A percentile compares a stretch with the other conserved stretches of the same genome.
Evolutionary conservation across 352 stramenopile genomes (phyloP).

Genomic region (Globisporangium lucens): DNA sequence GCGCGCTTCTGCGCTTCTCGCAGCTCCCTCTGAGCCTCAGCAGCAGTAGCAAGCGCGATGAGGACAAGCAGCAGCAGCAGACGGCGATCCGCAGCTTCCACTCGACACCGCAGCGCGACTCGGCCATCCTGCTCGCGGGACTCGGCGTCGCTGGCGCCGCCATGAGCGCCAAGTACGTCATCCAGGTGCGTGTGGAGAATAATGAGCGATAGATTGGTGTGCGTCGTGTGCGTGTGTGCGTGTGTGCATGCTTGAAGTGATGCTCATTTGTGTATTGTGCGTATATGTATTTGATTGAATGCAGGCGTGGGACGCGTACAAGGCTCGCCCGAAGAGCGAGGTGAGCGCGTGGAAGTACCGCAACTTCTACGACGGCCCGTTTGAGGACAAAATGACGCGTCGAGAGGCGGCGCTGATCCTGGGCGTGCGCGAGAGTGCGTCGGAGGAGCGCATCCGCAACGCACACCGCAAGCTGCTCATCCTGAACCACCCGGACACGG

Average conservation of each 20-base stretch:
- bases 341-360: constrained; percentile 72
- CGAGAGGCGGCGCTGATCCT: constrained; percentile 99
- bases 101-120: constrained; percentile 60
- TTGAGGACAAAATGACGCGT: constrained; percentile 99
- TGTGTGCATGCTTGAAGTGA: neutral
- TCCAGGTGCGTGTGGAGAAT: constrained; percentile 35
- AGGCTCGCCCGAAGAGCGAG: constrained; percentile 65
- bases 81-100: constrained; percentile 54
- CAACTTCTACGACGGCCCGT: constrained; percentile 95
- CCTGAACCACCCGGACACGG: constrained; percentile 99
- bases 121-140: constrained; percentile 53
- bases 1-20: constrained; percentile 7
- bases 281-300: neutral
- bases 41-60: neutral
- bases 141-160: constrained; percentile 68
- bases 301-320: constrained; percentile 72
- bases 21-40: constrained; percentile 4
- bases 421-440: constrained; percentile 95
- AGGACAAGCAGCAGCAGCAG: constrained; percentile 5
- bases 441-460: constrained; percentile 95
- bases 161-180: constrained; percentile 73
- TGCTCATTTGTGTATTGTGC: neutral
- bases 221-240: neutral
- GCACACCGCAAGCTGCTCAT: constrained; percentile 98
- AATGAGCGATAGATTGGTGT: neutral